phyloP scores from a whole-genome alignment of 306 rosid species.

The Quercus glauca region DNA sequence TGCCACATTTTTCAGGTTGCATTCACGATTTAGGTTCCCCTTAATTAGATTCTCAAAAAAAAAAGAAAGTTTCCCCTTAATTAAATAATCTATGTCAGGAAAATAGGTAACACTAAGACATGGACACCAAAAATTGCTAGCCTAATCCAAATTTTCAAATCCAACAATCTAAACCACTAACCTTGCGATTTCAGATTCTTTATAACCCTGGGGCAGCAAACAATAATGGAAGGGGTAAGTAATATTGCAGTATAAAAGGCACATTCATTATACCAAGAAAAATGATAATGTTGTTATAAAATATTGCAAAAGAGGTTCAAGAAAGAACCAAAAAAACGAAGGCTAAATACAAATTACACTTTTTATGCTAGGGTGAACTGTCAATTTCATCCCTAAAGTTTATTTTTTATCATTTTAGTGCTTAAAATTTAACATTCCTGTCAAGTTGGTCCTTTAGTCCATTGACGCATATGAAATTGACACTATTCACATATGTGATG shows the following conservation, averaged over 20 bases:
- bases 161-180: conserved; percentile 23
- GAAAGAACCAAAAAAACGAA: neutral
- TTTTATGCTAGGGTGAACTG: no score
- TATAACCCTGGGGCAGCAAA: conserved; percentile 31
- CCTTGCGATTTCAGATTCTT: conserved; percentile 29
- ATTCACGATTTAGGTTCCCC: neutral
- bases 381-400: no score
- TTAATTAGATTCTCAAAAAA: no score
- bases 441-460: no score
- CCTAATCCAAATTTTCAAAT: neutral
- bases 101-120: neutral
- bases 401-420: no score
- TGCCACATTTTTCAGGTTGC: neutral
- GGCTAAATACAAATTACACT: no score
- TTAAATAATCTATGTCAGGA: neutral
- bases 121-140: conserved; percentile 14
- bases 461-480: no score
- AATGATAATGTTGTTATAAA: conserved; percentile 1
- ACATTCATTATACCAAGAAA: neutral
- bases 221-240: conserved; percentile 10
- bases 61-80: neutral
- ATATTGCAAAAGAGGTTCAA: neutral
- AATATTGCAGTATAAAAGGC: neutral
- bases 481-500: no score
- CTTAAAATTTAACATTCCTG: no score